Evolutionary conservation across 768 basidiomycete species (phyloP), one percentile per base, ranked within the genome.

Genomic region (Lactarius trivialis): DNA sequence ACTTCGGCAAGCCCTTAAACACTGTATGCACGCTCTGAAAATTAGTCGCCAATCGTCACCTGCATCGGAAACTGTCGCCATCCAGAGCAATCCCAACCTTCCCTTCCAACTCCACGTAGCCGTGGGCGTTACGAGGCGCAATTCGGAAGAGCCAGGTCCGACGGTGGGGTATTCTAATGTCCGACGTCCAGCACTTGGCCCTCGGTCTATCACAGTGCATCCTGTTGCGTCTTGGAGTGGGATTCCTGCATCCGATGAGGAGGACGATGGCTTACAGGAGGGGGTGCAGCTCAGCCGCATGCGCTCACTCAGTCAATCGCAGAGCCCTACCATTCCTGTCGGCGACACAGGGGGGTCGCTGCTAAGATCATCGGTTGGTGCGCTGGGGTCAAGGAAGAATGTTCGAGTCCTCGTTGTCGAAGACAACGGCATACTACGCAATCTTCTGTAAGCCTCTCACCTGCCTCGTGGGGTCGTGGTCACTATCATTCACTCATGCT

Each of bases 391-490:
- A 12, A 70, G 72, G n/a, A 77, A 77, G 43, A 74, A 76, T 19
- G 78, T 85, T 65, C 81, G 85, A 57, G 85, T 95, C 6, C 76
- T 97, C 43, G 85, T 96, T 1, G 89, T 96, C 1, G 94, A 97
- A 73, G 95, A 98, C 69, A 97, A 97, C 71, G 81, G 73, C 60
- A 88, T 98, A 60, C 82, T 97, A 61, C 84, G 93, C 56, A 85
- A 82, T 69, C 77, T 97, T 28, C 79, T 97, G 85, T 92, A 74
- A 67, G 90, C 78, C n/a, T 28, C 58, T 63, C 59, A 17, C 39
- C 43, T 15, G 15, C 26, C 24, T 28, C 37, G 45, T 60, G 21
- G 60, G 39, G 48, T 32, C 43, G 63, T 41, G 33, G 8, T 4
- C 52, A 7, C 24, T 4, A 24, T 56, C 62, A n/a, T n/a, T 61